Evolutionary conservation across 1,284 basidiomycete genomes (phyloP), one percentile per base, ranked within the genome.

Genomic region (Marasmius fiardii): DNA sequence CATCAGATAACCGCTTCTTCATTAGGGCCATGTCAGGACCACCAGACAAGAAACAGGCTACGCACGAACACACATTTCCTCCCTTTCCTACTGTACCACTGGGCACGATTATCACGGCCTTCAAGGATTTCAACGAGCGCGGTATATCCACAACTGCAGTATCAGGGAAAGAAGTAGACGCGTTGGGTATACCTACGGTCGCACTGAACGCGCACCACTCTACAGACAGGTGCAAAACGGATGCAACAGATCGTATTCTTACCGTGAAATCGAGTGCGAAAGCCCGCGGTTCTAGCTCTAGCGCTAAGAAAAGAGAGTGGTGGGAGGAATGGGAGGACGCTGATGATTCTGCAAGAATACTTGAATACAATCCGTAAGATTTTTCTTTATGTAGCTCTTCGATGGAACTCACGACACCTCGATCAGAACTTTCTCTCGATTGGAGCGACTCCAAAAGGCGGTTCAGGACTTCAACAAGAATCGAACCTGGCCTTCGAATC

Each of bases 301-400:
- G 14, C 39, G 18, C 10, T 11, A 39, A 31, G 45, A 66, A 62
- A 61, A 64, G 71, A 43, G 65, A 65, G 5, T 90, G 87, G 88
- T 87, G 78, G 69, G 82, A 88, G 54, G 72, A 79, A 18, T 90
- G 88, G 88, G 77, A 75, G 39, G 78, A 81, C 41, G 11, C 16
- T 18, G 74, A 71, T 7, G 86, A 88, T 64, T 64, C 70, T 58
- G 65, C 74, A 54, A 65, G 50, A 35, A 26, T 41, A 16, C n/a
- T 52, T 45, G 61, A 59, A 20, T 64, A 74, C 53, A 73, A 85
- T 61, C 64, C 68, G 84, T 86, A 61, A 57, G 75, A 72, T 7
- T 35, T n/a, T n/a, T 51, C 35, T 58, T 48, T 16, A 5, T 43
- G 53, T 37, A 24, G 16, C 10, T 24, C 52, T 60, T 47, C 37